phyloP scores from a whole-genome alignment of 2,329 filamentous ascomycete species.

The Magnaporthales sp. region DNA sequence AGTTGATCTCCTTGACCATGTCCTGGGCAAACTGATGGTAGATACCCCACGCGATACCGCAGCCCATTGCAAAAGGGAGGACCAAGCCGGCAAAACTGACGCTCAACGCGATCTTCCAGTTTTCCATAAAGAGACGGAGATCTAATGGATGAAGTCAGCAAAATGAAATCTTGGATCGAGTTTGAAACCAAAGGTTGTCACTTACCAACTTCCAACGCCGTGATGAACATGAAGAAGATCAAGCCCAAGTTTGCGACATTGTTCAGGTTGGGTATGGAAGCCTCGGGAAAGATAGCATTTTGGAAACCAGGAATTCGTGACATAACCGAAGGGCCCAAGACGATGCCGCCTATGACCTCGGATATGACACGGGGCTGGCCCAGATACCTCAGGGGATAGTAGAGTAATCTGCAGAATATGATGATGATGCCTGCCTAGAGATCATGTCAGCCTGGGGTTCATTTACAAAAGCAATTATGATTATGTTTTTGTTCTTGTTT shows the following conservation, averaged over 20 bases:
- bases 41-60: slow-evolving; percentile 71
- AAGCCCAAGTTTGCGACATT: slow-evolving; percentile 78
- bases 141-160: slow-evolving; percentile 31
- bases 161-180: slow-evolving; percentile 30
- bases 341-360: slow-evolving; percentile 41
- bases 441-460: neutral
- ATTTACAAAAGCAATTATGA: neutral
- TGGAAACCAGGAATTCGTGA: slow-evolving; percentile 76
- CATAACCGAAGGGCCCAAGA: slow-evolving; percentile 82
- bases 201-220: slow-evolving; percentile 58
- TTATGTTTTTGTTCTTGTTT: neutral
- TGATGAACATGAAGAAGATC: slow-evolving; percentile 78
- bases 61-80: slow-evolving; percentile 74
- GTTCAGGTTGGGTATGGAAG: slow-evolving; percentile 65
- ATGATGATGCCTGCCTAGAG: slow-evolving; percentile 54
- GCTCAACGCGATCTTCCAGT: slow-evolving; percentile 71
- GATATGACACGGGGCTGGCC: slow-evolving; percentile 66
- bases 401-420: slow-evolving; percentile 62
- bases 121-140: slow-evolving; percentile 64
- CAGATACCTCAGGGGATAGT: slow-evolving; percentile 61
- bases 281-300: slow-evolving; percentile 64
- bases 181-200: neutral
- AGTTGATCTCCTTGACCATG: slow-evolving; percentile 30
- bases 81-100: slow-evolving; percentile 75
- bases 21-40: slow-evolving; percentile 61